Conservation (phyloP, 1,284 basidiomycete genomes). For the Bjerkandera adusta region DNA sequence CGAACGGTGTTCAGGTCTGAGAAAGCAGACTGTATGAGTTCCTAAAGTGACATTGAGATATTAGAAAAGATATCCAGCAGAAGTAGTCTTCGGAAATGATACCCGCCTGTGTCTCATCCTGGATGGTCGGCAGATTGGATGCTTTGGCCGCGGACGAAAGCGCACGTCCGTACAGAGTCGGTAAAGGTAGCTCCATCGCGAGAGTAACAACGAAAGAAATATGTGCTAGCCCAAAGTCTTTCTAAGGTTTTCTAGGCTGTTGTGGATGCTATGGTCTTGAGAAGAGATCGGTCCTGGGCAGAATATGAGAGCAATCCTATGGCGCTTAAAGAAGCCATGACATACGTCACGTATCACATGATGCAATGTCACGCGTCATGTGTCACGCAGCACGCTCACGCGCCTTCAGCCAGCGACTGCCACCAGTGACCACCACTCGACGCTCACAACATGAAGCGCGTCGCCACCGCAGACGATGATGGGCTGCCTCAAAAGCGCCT, state of each 20-base stretch:
- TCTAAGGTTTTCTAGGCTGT: too few relatives aligned
- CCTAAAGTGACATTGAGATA: constrained; percentile 35
- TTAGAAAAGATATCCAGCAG: constrained; percentile 2
- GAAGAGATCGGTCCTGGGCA: neutral
- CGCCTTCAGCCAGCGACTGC: too few relatives aligned
- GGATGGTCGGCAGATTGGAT: constrained; percentile 41
- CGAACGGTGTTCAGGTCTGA: constrained; percentile 51
- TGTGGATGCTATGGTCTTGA: neutral
- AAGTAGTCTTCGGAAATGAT: neutral
- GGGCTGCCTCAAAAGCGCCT: too few relatives aligned
- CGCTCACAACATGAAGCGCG: too few relatives aligned
- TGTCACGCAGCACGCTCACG: neutral
- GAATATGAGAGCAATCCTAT: neutral
- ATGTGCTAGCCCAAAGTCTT: too few relatives aligned
- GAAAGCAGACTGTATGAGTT: constrained; percentile 53
- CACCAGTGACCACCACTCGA: too few relatives aligned
- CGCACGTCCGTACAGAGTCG: constrained; percentile 42
- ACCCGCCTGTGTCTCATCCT: constrained; percentile 50
- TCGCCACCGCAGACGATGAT: too few relatives aligned
- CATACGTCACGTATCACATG: neutral
- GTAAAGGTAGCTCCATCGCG: constrained; percentile 33
- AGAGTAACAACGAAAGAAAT: too few relatives aligned
- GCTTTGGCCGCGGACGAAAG: constrained; percentile 44
- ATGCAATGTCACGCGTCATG: neutral
- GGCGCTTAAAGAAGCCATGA: neutral